Evolutionary conservation across 2,329 filamentous ascomycete genomes (phyloP), one percentile per base, ranked within the genome.

Genomic region (Beauveria varroae): DNA sequence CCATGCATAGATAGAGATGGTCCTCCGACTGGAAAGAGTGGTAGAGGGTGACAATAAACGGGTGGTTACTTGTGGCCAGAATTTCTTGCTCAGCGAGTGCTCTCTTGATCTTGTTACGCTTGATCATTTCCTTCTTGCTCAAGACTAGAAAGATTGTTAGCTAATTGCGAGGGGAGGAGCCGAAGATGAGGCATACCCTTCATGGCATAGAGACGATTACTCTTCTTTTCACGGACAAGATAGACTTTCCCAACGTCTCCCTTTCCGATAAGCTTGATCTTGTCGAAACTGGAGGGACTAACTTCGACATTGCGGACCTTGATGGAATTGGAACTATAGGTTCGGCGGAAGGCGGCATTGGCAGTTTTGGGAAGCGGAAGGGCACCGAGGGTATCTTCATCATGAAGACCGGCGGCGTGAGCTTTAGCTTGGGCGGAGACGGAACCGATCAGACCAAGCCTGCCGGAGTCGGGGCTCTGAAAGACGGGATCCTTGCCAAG

Each of bases 111-210:
- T 99, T 99, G 81, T 99, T 99, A 62, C 95, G 89, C 80, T 99
- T 99, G 76, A 99, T 99, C 95, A 99, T 99, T 76, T 99, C 95
- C 81, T 98, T 97, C 78, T 99, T 99, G 82, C 93, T 98, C 75
- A 99, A 74, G 6, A 99, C 95, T 98, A 57, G 57, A 14, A 8
- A 53, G 16, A 28, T 34, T 50, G 60, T 53, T 52, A 40, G 58
- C 24, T 57, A 20, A 20, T 49, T 41, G 22, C 4, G 20, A 8
- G 10, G 8, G 43, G 18, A 20, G 24, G 12, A 8, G 40, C 6
- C 20, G 20, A 56, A 5, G 44, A 41, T 22, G 14, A 30, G 59
- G 74, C 81, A 67, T 74, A 97, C 93, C 93, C 78, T 99, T 99
- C 95, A 99, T 99, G 60, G 95, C 95, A 76, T 98, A 99, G 57